These are phyloP conservation scores for Fusarium poae DNA, from an alignment of 2,329 filamentous ascomycete species.

Conservation along the genomic window DNA sequence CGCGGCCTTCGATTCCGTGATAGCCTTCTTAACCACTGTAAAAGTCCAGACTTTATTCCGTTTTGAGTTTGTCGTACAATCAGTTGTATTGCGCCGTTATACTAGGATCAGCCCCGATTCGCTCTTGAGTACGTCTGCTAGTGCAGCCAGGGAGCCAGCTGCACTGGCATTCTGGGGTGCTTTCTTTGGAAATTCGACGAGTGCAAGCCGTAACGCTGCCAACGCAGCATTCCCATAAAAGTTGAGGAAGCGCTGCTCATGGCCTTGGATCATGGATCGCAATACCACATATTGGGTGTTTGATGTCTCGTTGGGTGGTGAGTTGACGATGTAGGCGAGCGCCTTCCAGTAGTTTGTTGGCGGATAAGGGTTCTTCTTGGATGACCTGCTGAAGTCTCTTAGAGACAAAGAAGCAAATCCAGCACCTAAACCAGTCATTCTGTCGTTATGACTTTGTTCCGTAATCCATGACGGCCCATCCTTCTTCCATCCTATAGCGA, in stretches of 20 bases:
- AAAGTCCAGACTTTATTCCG: constrained; percentile 4
- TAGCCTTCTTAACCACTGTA: constrained; percentile 31
- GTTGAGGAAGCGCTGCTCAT: constrained; percentile 79
- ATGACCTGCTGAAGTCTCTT: constrained; percentile 81
- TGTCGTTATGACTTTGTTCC: constrained; percentile 81
- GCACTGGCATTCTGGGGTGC: constrained; percentile 63
- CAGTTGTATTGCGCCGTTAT: constrained; percentile 40
- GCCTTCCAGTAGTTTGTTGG: constrained; percentile 86
- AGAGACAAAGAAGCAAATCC: constrained; percentile 87
- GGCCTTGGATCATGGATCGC: constrained; percentile 77
- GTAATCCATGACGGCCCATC: constrained; percentile 71
- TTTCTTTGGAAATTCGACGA: constrained; percentile 78
- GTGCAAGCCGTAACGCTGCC: constrained; percentile 76
- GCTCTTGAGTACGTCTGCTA: constrained; percentile 66
- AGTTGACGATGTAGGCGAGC: constrained; percentile 81
- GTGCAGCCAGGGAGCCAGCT: constrained; percentile 64
- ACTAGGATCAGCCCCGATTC: constrained; percentile 64
- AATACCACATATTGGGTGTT: constrained; percentile 80
- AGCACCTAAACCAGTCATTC: constrained; percentile 85
- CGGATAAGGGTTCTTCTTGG: constrained; percentile 79
- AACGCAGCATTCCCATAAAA: constrained; percentile 85
- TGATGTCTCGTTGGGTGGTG: constrained; percentile 74
- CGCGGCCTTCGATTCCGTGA: constrained; percentile 20
- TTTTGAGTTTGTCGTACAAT: constrained; percentile 1
- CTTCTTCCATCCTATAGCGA: constrained; percentile 79